These are phyloP conservation scores for Wallacemonas collosoma DNA, from an alignment of 208 protist species.

Conservation along the genomic window DNA sequence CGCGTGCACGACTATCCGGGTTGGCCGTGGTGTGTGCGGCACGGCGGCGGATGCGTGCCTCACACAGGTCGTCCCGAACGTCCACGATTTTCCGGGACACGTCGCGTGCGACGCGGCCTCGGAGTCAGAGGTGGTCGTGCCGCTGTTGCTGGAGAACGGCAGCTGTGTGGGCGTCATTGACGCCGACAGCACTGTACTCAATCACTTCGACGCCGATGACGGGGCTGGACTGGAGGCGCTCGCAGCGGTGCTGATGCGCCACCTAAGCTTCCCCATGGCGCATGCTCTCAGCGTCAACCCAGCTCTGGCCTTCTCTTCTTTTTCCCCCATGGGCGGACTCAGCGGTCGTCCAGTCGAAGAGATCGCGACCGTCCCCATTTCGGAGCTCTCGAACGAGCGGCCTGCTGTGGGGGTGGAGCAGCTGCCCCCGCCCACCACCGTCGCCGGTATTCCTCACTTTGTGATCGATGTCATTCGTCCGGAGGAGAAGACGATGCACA, in stretches of 20 bases:
- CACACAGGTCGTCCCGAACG: slow-evolving; percentile 75
- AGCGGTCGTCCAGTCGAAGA: slow-evolving; percentile 4
- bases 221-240: slow-evolving; percentile 54
- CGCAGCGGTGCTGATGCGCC: slow-evolving; percentile 49
- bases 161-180: slow-evolving; percentile 82
- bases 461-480: slow-evolving; percentile 39
- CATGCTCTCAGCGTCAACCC: slow-evolving; percentile 54
- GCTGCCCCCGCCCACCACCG: slow-evolving; percentile 17
- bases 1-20: slow-evolving; percentile 86
- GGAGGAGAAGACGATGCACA: slow-evolving; percentile 25
- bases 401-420: slow-evolving; percentile 9
- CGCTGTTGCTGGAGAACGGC: slow-evolving; percentile 60
- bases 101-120: slow-evolving; percentile 93
- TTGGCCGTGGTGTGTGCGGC: slow-evolving; percentile 92
- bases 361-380: slow-evolving; percentile 4
- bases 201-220: slow-evolving; percentile 77
- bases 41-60: slow-evolving; percentile 48
- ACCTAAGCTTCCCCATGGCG: slow-evolving; percentile 70
- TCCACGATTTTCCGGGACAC: slow-evolving; percentile 93
- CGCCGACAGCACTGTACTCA: slow-evolving; percentile 67
- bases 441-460: slow-evolving; percentile 41
- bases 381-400: slow-evolving; percentile 4
- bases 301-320: slow-evolving; percentile 25
- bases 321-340: slow-evolving; percentile 14
- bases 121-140: slow-evolving; percentile 92